phyloP scores from a whole-genome alignment of 805 yeast genomes.

The Candida saitoana region DNA sequence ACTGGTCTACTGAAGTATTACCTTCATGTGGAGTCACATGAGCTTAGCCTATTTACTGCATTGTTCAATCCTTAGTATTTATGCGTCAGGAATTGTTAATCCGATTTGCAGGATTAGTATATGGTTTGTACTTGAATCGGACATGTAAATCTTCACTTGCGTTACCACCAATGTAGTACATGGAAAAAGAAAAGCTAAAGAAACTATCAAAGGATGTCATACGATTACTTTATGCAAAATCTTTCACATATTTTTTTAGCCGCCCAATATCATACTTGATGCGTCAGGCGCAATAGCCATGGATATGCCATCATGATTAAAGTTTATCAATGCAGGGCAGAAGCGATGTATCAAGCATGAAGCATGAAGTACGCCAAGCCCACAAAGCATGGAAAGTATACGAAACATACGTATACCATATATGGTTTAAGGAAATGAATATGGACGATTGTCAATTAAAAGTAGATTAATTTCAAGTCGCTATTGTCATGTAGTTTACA shows the following conservation, averaged over 20 bases:
- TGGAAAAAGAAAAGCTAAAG: too few relatives aligned
- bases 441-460: too few relatives aligned
- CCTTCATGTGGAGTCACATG: neutral
- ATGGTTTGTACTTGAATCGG: neutral
- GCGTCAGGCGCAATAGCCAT: neutral
- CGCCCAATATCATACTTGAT: neutral
- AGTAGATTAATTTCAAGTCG: too few relatives aligned
- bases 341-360: neutral
- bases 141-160: neutral
- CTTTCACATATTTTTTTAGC: too few relatives aligned
- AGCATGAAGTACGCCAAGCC: too few relatives aligned
- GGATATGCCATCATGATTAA: neutral
- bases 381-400: too few relatives aligned
- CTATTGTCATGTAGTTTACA: too few relatives aligned
- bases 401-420: too few relatives aligned
- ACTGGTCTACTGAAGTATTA: neutral
- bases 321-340: neutral
- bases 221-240: too few relatives aligned
- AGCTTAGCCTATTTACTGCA: neutral
- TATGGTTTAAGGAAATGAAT: too few relatives aligned
- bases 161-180: too few relatives aligned
- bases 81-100: neutral
- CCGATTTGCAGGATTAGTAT: neutral
- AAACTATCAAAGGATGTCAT: too few relatives aligned
- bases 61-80: neutral